A percentile compares a stretch with the other conserved stretches of the same genome.
phyloP scores from a whole-genome alignment of 208 protist species.

The Trypanosoma theileri region DNA sequence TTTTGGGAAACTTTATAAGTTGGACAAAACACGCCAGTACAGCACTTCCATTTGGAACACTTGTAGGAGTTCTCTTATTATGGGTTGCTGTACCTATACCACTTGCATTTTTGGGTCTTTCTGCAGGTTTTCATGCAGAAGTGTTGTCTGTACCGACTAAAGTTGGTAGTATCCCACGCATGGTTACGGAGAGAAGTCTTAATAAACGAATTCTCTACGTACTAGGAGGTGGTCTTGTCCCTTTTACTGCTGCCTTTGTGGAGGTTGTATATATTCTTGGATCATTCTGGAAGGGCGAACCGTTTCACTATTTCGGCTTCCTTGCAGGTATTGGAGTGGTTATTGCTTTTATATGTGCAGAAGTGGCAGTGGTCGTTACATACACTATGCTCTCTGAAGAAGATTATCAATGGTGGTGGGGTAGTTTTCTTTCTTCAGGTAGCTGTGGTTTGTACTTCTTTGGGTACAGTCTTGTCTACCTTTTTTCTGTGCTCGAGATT shows the following conservation, averaged over 20 bases:
- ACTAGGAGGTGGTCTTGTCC: constrained; percentile 75
- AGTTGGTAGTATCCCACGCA: constrained; percentile 94
- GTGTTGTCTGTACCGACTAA: constrained; percentile 64
- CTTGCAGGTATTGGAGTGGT: constrained; percentile 94
- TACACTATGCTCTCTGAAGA: constrained; percentile 96
- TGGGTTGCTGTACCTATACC: constrained; percentile 94
- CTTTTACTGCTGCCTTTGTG: constrained; percentile 97
- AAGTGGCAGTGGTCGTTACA: constrained; percentile 96
- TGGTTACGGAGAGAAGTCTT: constrained; percentile 79
- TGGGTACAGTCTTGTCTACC: constrained; percentile 92
- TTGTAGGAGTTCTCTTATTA: constrained; percentile 46
- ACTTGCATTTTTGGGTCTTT: constrained; percentile 90
- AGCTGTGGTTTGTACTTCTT: constrained; percentile 90
- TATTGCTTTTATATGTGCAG: constrained; percentile 91
- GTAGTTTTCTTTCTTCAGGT: constrained; percentile 85
- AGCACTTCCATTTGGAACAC: constrained; percentile 63
- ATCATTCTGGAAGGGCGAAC: constrained; percentile 88
- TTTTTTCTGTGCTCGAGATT: constrained; percentile 79
- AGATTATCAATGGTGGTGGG: constrained; percentile 99
- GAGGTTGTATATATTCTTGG: constrained; percentile 97
- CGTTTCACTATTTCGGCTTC: constrained; percentile 97
- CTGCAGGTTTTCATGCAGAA: constrained; percentile 84
- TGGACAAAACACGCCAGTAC: constrained; percentile 53
- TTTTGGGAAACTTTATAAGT: constrained; percentile 69
- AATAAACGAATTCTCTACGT: constrained; percentile 39